Percentiles rank a stretch among this genome's conserved stretches.
phyloP scores from a whole-genome alignment of 192 early-diverging fungal species.

The Coemansia sp. region DNA sequence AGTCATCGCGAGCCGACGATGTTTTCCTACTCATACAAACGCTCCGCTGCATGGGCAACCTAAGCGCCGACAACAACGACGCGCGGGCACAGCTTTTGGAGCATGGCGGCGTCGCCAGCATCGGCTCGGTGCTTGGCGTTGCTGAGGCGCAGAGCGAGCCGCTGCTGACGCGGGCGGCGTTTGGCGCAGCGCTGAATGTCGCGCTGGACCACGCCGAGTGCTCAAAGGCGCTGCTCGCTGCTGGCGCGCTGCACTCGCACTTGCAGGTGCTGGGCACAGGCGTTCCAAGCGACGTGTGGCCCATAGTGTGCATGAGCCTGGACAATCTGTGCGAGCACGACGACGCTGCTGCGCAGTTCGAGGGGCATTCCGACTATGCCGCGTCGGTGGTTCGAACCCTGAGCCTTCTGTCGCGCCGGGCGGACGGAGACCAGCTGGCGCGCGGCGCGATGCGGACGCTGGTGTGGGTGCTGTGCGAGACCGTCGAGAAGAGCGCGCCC shows the following conservation, averaged over 20 bases:
- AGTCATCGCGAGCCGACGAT: slow-evolving; percentile 20
- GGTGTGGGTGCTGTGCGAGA: slow-evolving; percentile 43
- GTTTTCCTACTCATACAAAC: slow-evolving; percentile 37
- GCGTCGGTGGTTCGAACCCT: slow-evolving; percentile 13
- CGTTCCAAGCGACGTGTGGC: slow-evolving; percentile 11
- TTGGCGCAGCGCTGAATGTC: slow-evolving; percentile 43
- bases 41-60: slow-evolving; percentile 48
- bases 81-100: slow-evolving; percentile 10
- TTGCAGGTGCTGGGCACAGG: slow-evolving; percentile 19
- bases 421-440: not conserved
- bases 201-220: slow-evolving; percentile 21
- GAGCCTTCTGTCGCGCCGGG: slow-evolving; percentile 6
- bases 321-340: slow-evolving; percentile 45
- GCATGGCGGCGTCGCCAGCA: slow-evolving; percentile 14
- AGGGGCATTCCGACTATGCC: slow-evolving; percentile 11
- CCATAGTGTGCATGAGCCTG: slow-evolving; percentile 23
- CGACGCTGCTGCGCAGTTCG: slow-evolving; percentile 14
- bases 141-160: slow-evolving; percentile 14
- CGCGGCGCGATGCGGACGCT: slow-evolving; percentile 36
- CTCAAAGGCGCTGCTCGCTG: slow-evolving; percentile 16
- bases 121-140: not conserved
- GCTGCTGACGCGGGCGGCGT: slow-evolving; percentile 39
- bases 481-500: slow-evolving; percentile 29
- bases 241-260: slow-evolving; percentile 21
- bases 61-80: slow-evolving; percentile 35